These are phyloP conservation scores for Epipyxis sp. DNA, from an alignment of 108 stramenopile species.

Conservation along the genomic window DNA sequence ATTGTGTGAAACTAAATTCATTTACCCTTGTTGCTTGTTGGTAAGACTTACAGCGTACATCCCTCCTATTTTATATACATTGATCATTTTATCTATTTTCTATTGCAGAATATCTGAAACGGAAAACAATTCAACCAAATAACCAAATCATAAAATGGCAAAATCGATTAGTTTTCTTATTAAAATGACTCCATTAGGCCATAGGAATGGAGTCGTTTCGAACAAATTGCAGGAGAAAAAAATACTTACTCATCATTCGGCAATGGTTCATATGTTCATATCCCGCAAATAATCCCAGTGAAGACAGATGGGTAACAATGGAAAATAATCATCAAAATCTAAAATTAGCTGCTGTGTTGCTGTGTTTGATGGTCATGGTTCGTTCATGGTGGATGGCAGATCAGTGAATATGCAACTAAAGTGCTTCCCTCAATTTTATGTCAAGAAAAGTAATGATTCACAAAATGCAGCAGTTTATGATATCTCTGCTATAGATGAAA, in stretches of 20 bases:
- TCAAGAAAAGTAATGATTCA: not conserved
- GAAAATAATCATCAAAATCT: too few relatives aligned
- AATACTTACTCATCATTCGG: not conserved
- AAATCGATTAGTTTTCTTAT: not conserved
- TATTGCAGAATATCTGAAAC: not conserved
- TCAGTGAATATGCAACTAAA: slow-evolving; percentile 48
- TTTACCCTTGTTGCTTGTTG: too few relatives aligned
- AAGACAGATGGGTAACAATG: slow-evolving; percentile 59
- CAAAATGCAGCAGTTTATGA: too few relatives aligned
- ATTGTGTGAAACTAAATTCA: too few relatives aligned
- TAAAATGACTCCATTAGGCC: not conserved
- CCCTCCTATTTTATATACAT: too few relatives aligned
- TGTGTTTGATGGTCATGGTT: too few relatives aligned
- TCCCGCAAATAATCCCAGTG: slow-evolving; percentile 56
- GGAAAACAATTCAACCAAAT: not conserved
- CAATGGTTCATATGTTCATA: slow-evolving; percentile 35
- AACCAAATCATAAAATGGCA: not conserved
- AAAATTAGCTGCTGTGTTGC: slow-evolving; percentile 53
- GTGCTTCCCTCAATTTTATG: not conserved
- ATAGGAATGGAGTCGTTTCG: not conserved
- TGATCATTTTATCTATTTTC: not conserved
- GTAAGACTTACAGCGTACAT: too few relatives aligned
- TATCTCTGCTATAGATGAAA: not conserved
- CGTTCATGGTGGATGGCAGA: slow-evolving; percentile 66
- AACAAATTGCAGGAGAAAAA: not conserved